These are phyloP conservation scores for Cyanodermella asteris DNA, from an alignment of 2,329 filamentous ascomycete species.

Conservation along the genomic window DNA sequence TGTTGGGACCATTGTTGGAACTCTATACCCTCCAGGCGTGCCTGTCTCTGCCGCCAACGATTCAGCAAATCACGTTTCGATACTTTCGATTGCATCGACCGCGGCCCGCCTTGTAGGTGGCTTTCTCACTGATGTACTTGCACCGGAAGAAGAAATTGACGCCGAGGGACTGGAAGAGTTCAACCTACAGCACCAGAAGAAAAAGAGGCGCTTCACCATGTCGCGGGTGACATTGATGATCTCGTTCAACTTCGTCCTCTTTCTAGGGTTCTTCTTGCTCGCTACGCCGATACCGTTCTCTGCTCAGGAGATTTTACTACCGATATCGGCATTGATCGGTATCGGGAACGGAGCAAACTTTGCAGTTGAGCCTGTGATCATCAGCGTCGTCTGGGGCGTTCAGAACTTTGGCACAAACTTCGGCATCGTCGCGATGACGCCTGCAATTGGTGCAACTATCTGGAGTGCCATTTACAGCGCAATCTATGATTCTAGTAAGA, in stretches of 20 bases:
- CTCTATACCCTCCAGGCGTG: constrained; percentile 46
- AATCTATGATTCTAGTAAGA: too few species aligned
- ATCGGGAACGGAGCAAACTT: constrained; percentile 88
- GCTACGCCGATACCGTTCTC: constrained; percentile 62
- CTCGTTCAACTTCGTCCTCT: constrained; percentile 50
- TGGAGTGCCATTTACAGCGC: constrained; percentile 81
- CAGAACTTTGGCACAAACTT: constrained; percentile 98
- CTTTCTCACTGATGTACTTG: constrained; percentile 69
- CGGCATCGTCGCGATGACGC: constrained; percentile 83
- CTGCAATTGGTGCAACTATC: constrained; percentile 65
- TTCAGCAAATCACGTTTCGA: constrained; percentile 74
- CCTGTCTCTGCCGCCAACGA: constrained; percentile 31
- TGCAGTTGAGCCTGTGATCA: constrained; percentile 70
- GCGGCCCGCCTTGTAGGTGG: constrained; percentile 77
- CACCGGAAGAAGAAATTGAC: too few species aligned
- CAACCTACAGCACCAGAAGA: constrained; percentile 17
- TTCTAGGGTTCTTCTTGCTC: constrained; percentile 53
- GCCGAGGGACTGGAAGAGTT: too few species aligned
- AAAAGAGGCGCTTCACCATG: constrained; percentile 30
- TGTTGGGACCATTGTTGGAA: constrained; percentile 77
- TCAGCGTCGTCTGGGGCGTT: constrained; percentile 94
- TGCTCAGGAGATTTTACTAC: constrained; percentile 68
- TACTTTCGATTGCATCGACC: constrained; percentile 77
- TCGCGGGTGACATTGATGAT: constrained; percentile 67
- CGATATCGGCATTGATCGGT: constrained; percentile 66